Percentiles rank a stretch among this genome's conserved stretches.
These are phyloP conservation scores for Amoebophrya sp. DNA, from an alignment of 169 alveolate genomes.

Conservation along the genomic window DNA sequence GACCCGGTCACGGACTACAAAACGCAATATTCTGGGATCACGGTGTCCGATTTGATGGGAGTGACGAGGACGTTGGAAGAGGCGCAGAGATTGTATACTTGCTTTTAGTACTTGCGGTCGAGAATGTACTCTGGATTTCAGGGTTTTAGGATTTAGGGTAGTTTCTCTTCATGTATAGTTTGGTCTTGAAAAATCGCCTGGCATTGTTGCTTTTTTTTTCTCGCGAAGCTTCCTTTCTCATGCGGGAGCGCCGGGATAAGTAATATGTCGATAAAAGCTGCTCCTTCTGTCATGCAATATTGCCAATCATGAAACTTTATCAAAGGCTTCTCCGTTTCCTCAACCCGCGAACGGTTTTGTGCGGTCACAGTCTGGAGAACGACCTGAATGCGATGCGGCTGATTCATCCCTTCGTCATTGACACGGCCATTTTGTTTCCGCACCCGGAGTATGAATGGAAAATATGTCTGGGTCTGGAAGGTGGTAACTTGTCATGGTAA, in stretches of 20 bases:
- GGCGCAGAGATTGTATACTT: background rate
- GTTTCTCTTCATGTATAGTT: too few relatives aligned
- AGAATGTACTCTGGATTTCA: too few relatives aligned
- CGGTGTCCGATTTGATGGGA: slow-evolving; percentile 34
- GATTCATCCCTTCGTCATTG: slow-evolving; percentile 49
- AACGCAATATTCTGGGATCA: slow-evolving; percentile 51
- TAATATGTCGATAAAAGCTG: too few relatives aligned
- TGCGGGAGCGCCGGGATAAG: too few relatives aligned
- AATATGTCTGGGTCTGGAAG: too few relatives aligned
- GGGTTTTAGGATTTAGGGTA: too few relatives aligned
- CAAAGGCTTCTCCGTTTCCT: slow-evolving; percentile 27
- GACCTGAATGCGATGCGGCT: slow-evolving; percentile 48
- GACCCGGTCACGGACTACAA: slow-evolving; percentile 46
- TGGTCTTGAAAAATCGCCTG: too few relatives aligned
- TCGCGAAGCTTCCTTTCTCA: too few relatives aligned
- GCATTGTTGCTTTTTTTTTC: too few relatives aligned
- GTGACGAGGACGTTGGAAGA: slow-evolving; percentile 38
- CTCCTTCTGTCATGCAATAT: too few relatives aligned
- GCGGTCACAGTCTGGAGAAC: slow-evolving; percentile 56
- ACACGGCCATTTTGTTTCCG: slow-evolving; percentile 51
- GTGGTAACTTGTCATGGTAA: too few relatives aligned
- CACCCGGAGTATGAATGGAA: slow-evolving; percentile 40
- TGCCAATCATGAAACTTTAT: background rate
- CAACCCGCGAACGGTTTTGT: slow-evolving; percentile 40
- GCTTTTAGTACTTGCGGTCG: too few relatives aligned